These are phyloP conservation scores for Dipteronia dyeriana DNA, from an alignment of 345 rosid genomes.

Conservation along the genomic window DNA sequence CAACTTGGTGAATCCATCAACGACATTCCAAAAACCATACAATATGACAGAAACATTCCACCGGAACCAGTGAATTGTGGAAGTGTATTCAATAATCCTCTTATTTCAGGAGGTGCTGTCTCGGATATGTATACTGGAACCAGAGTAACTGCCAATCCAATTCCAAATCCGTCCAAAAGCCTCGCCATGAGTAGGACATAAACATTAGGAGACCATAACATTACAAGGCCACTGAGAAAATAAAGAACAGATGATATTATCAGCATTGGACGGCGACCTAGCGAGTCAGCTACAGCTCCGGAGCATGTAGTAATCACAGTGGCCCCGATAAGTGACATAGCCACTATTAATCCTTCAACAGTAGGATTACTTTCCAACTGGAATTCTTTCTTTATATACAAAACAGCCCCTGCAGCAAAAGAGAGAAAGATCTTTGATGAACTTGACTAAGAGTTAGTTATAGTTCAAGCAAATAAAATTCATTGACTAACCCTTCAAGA, in stretches of 20 bases:
- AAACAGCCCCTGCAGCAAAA: slow-evolving; percentile 72
- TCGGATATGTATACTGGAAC: slow-evolving; percentile 94
- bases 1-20: slow-evolving; percentile 68
- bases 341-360: slow-evolving; percentile 84
- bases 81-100: slow-evolving; percentile 84
- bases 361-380: slow-evolving; percentile 69
- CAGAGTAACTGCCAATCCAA: slow-evolving; percentile 86
- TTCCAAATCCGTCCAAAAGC: slow-evolving; percentile 90
- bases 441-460: slow-evolving; percentile 1
- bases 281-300: slow-evolving; percentile 76
- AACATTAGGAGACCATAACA: slow-evolving; percentile 97
- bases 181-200: slow-evolving; percentile 80
- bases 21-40: slow-evolving; percentile 95
- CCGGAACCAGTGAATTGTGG: slow-evolving; percentile 94
- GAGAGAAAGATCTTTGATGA: slow-evolving; percentile 3
- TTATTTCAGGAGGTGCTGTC: slow-evolving; percentile 94
- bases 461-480: slow-evolving; percentile 8
- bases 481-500: slow-evolving; percentile 15
- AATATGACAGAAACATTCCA: slow-evolving; percentile 90
- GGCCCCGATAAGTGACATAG: slow-evolving; percentile 96
- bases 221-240: slow-evolving; percentile 70
- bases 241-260: slow-evolving; percentile 76
- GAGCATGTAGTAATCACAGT: slow-evolving; percentile 82
- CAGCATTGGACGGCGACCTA: slow-evolving; percentile 91
- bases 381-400: slow-evolving; percentile 88